Evolutionary conservation across 352 stramenopile species (phyloP).

Genomic region (Phytopythium aichiense): DNA sequence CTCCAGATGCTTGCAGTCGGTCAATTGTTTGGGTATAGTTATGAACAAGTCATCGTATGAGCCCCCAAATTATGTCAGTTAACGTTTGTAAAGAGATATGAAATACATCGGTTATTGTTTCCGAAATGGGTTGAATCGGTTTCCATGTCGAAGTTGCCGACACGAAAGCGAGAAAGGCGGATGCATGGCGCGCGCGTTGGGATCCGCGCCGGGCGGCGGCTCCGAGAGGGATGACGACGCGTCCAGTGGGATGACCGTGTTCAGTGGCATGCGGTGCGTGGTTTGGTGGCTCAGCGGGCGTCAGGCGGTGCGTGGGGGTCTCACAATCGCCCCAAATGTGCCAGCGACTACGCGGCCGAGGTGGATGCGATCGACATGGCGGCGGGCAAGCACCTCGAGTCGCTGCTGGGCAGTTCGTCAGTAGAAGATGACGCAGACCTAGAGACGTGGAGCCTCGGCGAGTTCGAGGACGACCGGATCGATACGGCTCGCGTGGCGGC

Average conservation of each 20-base stretch:
- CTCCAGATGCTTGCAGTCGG: too few relatives aligned
- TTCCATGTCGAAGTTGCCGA: background rate
- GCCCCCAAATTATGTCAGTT: too few relatives aligned
- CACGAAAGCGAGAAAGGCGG: background rate
- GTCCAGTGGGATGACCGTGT: background rate
- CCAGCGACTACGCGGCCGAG: slow-evolving; percentile 10
- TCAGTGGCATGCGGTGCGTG: slow-evolving; percentile 3
- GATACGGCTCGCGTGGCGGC: background rate
- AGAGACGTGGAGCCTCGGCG: background rate
- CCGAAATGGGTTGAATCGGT: background rate
- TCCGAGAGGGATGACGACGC: background rate
- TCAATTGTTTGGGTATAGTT: too few relatives aligned
- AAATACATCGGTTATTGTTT: too few relatives aligned
- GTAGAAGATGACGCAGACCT: background rate
- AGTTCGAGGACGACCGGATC: slow-evolving; percentile 7
- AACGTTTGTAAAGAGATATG: too few relatives aligned
- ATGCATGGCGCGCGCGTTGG: background rate
- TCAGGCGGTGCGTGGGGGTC: background rate
- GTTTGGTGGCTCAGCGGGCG: background rate
- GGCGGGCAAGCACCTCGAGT: slow-evolving; percentile 13
- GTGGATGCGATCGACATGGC: slow-evolving; percentile 5
- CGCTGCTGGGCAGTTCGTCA: background rate
- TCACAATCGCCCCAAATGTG: background rate
- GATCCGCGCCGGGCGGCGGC: background rate
- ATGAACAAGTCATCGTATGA: too few relatives aligned